Base-by-base conservation (phyloP, 192 early-diverging fungal genomes). In the Gryganskiella cystojenkinii region DNA sequence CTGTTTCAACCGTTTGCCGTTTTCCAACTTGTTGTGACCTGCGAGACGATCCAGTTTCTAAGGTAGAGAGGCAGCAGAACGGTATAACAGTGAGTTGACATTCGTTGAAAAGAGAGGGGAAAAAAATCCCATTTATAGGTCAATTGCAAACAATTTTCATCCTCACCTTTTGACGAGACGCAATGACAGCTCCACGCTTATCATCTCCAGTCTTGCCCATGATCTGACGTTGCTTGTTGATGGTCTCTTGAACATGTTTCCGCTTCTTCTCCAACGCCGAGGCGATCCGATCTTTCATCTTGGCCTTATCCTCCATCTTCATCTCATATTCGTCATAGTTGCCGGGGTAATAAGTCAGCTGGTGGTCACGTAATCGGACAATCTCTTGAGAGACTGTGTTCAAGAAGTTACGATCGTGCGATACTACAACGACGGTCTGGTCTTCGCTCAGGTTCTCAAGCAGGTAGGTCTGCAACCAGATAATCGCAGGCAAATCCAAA, bases 391-490 rank as follows among this genome's bases (percentile, higher is more conserved):
- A 86, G 1, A 94, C 88, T 19, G 85, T 83, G 66, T 96, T 94
- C 59, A 98, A 85, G 51, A 98, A 96, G 57, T 87, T 85, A 54
- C 94, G 92, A 70, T 98, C 95, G 67, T 94, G 96, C 42, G 94
- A 95, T n/a, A 98, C 94, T 30, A 93, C 82, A 0, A 98, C 89
- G 37, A 98, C 80, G 3, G 94, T 95, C 31, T 87, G 85, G 64
- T 88, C 82, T 20, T 80, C 83, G 2, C 61, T 63, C 22, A 90
- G 71, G 15, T 80, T 70, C 22, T 86, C 71, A 15, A 94, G 80
- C 7, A 92, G 79, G 51, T 98, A 96, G 27, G 87, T 81, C 59
- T 94, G 92, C 7, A 98, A 86, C 95, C 95, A 98, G n/a, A 95
- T 78, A 40, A 94, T 95, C n/a, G 95, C 92, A 4, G 91, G 91